Conservation (phyloP, 2,329 filamentous ascomycete genomes). For the Pleoardoris graminearum region DNA sequence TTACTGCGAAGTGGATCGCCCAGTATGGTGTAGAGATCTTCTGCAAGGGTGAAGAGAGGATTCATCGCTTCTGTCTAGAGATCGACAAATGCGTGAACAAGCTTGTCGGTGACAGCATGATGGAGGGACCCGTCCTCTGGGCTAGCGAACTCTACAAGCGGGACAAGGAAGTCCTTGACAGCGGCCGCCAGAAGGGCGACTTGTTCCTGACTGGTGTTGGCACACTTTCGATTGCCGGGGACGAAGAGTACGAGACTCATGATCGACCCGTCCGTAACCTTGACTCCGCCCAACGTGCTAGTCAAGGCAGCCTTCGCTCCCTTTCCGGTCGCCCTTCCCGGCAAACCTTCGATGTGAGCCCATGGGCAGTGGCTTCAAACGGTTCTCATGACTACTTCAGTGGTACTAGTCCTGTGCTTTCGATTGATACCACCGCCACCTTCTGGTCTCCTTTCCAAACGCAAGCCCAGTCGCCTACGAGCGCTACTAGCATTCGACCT, state of each 20-base stretch:
- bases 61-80: conserved; percentile 91
- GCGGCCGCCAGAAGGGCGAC: conserved; percentile 55
- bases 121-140: conserved; percentile 87
- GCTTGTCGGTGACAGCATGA: conserved; percentile 79
- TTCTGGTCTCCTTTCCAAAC: conserved; percentile 90
- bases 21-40: conserved; percentile 86
- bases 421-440: conserved; percentile 74
- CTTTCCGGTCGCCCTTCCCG: conserved; percentile 68
- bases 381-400: conserved; percentile 75
- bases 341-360: conserved; percentile 70
- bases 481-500: conserved; percentile 63
- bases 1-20: conserved; percentile 80
- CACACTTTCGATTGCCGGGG: conserved; percentile 53
- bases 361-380: conserved; percentile 66
- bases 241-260: conserved; percentile 51
- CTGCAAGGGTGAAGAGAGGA: conserved; percentile 90
- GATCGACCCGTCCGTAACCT: conserved; percentile 46
- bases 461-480: conserved; percentile 65
- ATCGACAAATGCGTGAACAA: conserved; percentile 84
- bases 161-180: conserved; percentile 67
- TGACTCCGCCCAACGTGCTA: conserved; percentile 55
- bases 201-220: conserved; percentile 52
- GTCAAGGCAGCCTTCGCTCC: conserved; percentile 61
- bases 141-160: conserved; percentile 85
- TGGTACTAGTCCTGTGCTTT: conserved; percentile 66